phyloP scores from a whole-genome alignment of 2,329 filamentous ascomycete genomes.

The Sporothrix schenckii region DNA sequence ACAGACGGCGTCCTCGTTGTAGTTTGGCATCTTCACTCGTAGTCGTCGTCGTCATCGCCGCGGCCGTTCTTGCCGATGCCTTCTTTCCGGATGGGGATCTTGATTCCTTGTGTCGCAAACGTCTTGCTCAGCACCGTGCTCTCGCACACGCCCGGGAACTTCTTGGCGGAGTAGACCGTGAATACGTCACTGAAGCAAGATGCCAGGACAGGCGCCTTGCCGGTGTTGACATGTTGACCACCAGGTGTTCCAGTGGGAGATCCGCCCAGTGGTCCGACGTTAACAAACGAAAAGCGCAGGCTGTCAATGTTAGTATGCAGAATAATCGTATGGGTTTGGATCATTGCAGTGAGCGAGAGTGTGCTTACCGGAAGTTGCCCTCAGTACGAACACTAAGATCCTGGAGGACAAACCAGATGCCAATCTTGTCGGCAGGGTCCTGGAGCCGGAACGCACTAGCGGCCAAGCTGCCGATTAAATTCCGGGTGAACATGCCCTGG shows the following conservation, averaged over 20 bases:
- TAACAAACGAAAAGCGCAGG: conserved; percentile 75
- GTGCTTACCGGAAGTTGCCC: conserved; percentile 77
- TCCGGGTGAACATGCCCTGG: conserved; percentile 88
- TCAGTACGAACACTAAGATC: conserved; percentile 94
- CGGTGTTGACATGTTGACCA: conserved; percentile 65
- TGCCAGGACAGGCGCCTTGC: conserved; percentile 78
- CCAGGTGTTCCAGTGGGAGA: conserved; percentile 44
- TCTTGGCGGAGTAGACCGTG: conserved; percentile 95
- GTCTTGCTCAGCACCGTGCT: conserved; percentile 88
- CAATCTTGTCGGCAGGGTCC: conserved; percentile 77
- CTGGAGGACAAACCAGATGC: conserved; percentile 96
- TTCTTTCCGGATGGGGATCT: conserved; percentile 94
- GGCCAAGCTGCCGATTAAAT: conserved; percentile 88
- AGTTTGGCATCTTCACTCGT: conserved; percentile 27
- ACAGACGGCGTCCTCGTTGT: neutral
- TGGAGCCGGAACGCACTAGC: conserved; percentile 84
- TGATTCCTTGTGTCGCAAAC: conserved; percentile 92
- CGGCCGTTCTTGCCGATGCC: conserved; percentile 57
- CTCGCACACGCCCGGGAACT: conserved; percentile 96
- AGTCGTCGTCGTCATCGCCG: conserved; percentile 55
- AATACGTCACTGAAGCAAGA: conserved; percentile 86
- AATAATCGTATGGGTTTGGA: too few species aligned
- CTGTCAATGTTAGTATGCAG: conserved; percentile 43
- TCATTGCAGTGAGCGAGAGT: conserved; percentile 25
- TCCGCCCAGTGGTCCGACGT: conserved; percentile 65